Evolutionary conservation across 1,139 yeast genomes (phyloP).

Genomic region (Geotrichum siamense): DNA sequence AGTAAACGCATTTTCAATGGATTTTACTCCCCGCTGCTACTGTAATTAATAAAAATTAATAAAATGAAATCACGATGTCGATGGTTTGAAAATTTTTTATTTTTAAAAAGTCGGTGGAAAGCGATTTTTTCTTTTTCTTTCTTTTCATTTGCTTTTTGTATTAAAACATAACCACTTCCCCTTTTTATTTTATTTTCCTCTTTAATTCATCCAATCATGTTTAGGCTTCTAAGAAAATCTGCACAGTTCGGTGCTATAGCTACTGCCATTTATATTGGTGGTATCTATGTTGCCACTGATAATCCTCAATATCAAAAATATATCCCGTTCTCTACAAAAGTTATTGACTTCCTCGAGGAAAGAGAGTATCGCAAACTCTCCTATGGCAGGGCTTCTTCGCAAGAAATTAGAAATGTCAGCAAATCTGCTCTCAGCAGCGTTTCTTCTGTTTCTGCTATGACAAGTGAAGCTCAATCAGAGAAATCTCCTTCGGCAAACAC

Average conservation of each 20-base stretch:
- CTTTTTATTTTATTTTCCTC: too few relatives aligned
- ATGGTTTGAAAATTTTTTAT: too few relatives aligned
- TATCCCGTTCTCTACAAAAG: conserved; percentile 24
- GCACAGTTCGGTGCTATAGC: conserved; percentile 5
- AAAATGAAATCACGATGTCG: too few relatives aligned
- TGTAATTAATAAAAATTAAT: too few relatives aligned
- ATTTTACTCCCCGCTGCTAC: too few relatives aligned
- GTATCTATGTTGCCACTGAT: conserved; percentile 14
- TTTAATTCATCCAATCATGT: not conserved
- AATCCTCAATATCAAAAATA: conserved; percentile 16
- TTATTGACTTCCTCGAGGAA: conserved; percentile 28
- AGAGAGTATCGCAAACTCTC: conserved; percentile 21
- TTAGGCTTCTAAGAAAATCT: conserved; percentile 4
- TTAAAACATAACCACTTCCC: not conserved
- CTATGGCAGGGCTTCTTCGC: conserved; percentile 15
- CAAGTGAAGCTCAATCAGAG: conserved; percentile 5
- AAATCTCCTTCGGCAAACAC: not conserved
- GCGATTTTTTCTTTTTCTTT: not conserved
- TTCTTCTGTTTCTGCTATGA: conserved; percentile 7
- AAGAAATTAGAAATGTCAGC: conserved; percentile 18
- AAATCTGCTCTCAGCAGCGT: conserved; percentile 7
- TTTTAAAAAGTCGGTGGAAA: too few relatives aligned
- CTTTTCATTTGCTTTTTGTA: not conserved
- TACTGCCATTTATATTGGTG: conserved; percentile 10
- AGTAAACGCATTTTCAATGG: too few relatives aligned